phyloP scores from a whole-genome alignment of 2,329 filamentous ascomycete genomes.

The Coniochaeta hoffmannii region DNA sequence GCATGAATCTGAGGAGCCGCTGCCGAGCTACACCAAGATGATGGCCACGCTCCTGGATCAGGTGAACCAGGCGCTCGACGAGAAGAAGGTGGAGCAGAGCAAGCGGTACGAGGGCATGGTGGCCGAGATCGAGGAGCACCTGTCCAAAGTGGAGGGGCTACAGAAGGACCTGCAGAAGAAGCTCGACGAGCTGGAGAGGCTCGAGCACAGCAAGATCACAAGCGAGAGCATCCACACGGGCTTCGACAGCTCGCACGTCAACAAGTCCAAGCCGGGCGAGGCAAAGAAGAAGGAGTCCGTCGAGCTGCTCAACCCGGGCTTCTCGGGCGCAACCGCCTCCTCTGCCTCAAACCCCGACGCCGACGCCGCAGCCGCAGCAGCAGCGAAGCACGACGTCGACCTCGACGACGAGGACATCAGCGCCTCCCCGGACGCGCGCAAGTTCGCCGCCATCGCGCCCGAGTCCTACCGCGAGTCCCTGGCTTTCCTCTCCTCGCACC shows the following conservation, averaged over 20 bases:
- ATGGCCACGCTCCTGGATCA: slow-evolving; percentile 94
- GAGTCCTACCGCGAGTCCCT: slow-evolving; percentile 68
- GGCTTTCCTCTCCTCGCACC: slow-evolving; percentile 72
- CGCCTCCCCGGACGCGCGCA: slow-evolving; percentile 68
- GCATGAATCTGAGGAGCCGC: slow-evolving; percentile 63
- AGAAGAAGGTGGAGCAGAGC: slow-evolving; percentile 57
- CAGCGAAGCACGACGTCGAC: slow-evolving; percentile 28
- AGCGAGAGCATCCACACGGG: slow-evolving; percentile 84
- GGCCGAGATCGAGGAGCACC: slow-evolving; percentile 68
- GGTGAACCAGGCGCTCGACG: slow-evolving; percentile 77
- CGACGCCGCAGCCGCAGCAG: slow-evolving; percentile 12
- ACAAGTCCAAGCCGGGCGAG: slow-evolving; percentile 42
- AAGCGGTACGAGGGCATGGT: slow-evolving; percentile 70
- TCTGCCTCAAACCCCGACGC: slow-evolving; percentile 21
- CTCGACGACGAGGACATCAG: slow-evolving; percentile 68
- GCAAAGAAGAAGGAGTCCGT: slow-evolving; percentile 40
- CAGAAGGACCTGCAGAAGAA: slow-evolving; percentile 69
- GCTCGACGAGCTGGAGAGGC: slow-evolving; percentile 73
- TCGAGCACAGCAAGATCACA: slow-evolving; percentile 85
- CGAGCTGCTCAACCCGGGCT: slow-evolving; percentile 70
- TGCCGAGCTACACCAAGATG: slow-evolving; percentile 92
- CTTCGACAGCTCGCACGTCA: slow-evolving; percentile 80
- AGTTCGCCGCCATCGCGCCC: slow-evolving; percentile 72
- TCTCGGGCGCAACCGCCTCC: slow-evolving; percentile 22
- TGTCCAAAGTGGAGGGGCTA: slow-evolving; percentile 67